Percentiles rank a stretch among this genome's conserved stretches.
Evolutionary conservation across 2,329 filamentous ascomycete genomes (phyloP).

Genomic region (Blastomyces percursus): DNA sequence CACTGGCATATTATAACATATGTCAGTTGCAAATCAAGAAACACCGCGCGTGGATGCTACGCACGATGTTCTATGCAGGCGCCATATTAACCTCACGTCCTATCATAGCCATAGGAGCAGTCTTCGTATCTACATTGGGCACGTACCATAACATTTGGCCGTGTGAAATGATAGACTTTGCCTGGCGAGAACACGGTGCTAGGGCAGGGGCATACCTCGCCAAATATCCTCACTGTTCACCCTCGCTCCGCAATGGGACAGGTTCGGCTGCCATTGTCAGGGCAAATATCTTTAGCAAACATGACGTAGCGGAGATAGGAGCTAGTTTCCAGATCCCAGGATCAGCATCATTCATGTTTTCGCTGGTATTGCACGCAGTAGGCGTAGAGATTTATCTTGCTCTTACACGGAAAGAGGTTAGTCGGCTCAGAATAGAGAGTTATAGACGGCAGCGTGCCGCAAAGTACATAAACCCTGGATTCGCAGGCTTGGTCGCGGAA

Average conservation of each 20-base stretch:
- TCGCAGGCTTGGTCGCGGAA: slow-evolving; percentile 37
- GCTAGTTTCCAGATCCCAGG: slow-evolving; percentile 40
- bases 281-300: not conserved
- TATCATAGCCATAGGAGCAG: slow-evolving; percentile 32
- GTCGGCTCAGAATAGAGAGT: slow-evolving; percentile 44
- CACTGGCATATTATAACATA: slow-evolving; percentile 45
- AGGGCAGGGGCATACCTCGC: slow-evolving; percentile 17
- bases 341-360: slow-evolving; percentile 44
- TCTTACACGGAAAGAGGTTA: slow-evolving; percentile 43
- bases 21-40: slow-evolving; percentile 51
- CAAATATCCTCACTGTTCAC: slow-evolving; percentile 12
- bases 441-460: slow-evolving; percentile 47
- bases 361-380: slow-evolving; percentile 41
- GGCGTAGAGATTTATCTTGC: slow-evolving; percentile 41
- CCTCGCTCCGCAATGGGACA: not conserved
- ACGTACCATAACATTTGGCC: slow-evolving; percentile 28
- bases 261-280: not conserved
- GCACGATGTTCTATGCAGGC: slow-evolving; percentile 39
- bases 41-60: slow-evolving; percentile 53
- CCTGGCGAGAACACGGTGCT: slow-evolving; percentile 26
- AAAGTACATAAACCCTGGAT: slow-evolving; percentile 40
- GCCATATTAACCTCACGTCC: slow-evolving; percentile 21
- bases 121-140: slow-evolving; percentile 26
- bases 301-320: slow-evolving; percentile 23
- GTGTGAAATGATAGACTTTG: slow-evolving; percentile 41